phyloP scores from a whole-genome alignment of 192 early-diverging fungal genomes.

The Podila horticola region DNA sequence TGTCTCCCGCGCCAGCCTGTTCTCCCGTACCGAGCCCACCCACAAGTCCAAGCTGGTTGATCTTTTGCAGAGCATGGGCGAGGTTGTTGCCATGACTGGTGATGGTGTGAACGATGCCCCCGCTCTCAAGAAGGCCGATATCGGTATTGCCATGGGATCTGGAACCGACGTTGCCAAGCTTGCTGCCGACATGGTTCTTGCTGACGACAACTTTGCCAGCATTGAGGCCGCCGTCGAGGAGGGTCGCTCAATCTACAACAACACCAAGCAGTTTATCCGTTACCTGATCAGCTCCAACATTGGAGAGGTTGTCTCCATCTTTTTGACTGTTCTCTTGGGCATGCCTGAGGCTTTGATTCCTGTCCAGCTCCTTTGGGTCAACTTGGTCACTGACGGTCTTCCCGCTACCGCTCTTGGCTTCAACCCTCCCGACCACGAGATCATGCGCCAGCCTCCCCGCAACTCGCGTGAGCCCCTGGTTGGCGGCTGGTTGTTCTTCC shows the following conservation, averaged over 20 bases:
- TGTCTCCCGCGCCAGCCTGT: constrained; percentile 81
- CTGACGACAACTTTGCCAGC: constrained; percentile 99
- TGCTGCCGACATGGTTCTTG: constrained; percentile 97
- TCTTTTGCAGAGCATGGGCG: constrained; percentile 84
- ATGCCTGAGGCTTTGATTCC: constrained; percentile 98
- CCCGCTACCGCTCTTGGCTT: constrained; percentile 98
- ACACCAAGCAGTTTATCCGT: constrained; percentile 99
- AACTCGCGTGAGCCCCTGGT: constrained; percentile 89
- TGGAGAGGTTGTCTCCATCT: constrained; percentile 98
- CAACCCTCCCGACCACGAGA: constrained; percentile 96
- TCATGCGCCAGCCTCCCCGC: constrained; percentile 93
- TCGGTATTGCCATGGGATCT: constrained; percentile 98
- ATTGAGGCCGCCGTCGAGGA: constrained; percentile 98
- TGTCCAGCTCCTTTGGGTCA: constrained; percentile 98
- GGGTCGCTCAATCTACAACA: constrained; percentile 97
- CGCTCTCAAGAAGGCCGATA: constrained; percentile 97
- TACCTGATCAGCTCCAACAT: constrained; percentile 99
- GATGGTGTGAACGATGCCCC: constrained; percentile 99
- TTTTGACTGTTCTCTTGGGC: constrained; percentile 95
- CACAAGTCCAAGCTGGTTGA: constrained; percentile 97
- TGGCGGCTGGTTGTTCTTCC: constrained; percentile 93
- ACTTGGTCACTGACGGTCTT: constrained; percentile 97
- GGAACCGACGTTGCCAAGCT: constrained; percentile 99
- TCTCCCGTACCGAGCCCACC: constrained; percentile 94
- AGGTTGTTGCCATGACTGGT: constrained; percentile 95